Base-by-base conservation (phyloP, 202 grass and related monocot genomes). In the Carex arenaria region DNA sequence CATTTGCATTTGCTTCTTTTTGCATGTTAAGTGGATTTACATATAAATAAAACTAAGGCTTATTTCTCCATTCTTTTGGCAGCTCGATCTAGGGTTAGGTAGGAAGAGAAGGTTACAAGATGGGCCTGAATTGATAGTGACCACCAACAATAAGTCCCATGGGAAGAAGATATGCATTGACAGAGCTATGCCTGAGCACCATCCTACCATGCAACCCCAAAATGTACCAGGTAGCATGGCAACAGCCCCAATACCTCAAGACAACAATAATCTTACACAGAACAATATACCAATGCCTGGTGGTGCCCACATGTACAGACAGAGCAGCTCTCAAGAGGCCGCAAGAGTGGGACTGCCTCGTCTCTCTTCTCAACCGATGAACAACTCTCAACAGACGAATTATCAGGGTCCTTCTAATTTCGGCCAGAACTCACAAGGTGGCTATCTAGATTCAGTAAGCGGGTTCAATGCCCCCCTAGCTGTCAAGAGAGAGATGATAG, bases 41-140 rank as follows among this genome's bases (percentile, higher is more conserved):
- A 63, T 75, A 22, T 62, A 68, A 85, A 86, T 84, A 65, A 59
- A 36, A 59, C 47, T 23, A 64, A 77, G 40, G 23, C 53, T 86
- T 86, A 80, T 18, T 83, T 66, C 69, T 86, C 10, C 7, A 12
- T 90, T 83, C 87, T 69, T 87, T 51, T 57, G 91, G 69, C 85
- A 98, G 96, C 89, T 95, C 64, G 88, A 88, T 89, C 88, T 98
- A 87, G 89, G 93, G 86, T 82, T 95, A 79, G 89, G 93, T 78
- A 91, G 82, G 73, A 98, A 93, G 91, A 98, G 85, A 89, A 88
- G 88, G 86, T 43, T 86, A 81, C 87, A 84, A 66, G 84, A 94
- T 83, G 88, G 79, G 88, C 69, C 91, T 88, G 89, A 92, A 86
- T 85, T 93, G 72, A 78, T 90, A 76, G 75, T 95, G 20, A 90